Conservation (phyloP, 805 yeast genomes). For the Zygotorulaspora danielsina region DNA sequence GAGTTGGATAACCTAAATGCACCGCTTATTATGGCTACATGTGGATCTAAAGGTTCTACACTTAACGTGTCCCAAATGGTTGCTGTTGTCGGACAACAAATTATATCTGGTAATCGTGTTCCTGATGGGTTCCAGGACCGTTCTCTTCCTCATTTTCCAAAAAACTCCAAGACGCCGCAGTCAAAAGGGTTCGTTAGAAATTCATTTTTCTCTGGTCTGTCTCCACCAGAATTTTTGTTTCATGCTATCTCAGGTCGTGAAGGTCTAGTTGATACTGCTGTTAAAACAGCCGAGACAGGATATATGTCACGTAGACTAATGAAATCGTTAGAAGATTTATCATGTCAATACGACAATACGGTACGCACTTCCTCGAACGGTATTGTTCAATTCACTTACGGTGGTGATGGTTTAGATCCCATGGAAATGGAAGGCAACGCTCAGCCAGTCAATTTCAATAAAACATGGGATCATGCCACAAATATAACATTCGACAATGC, state of each 20-base stretch:
- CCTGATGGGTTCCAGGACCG: slow-evolving; percentile 99
- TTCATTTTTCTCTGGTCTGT: slow-evolving; percentile 87
- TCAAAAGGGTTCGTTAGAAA: slow-evolving; percentile 97
- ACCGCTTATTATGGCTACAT: slow-evolving; percentile 97
- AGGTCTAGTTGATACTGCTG: slow-evolving; percentile 99
- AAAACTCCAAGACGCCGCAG: slow-evolving; percentile 94
- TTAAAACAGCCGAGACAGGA: slow-evolving; percentile 98
- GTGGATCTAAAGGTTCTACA: slow-evolving; percentile 98
- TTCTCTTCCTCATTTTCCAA: slow-evolving; percentile 93
- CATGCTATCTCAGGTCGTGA: slow-evolving; percentile 99
- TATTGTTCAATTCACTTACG: slow-evolving; percentile 95
- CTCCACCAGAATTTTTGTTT: slow-evolving; percentile 95
- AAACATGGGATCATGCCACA: slow-evolving; percentile 92
- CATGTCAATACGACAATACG: slow-evolving; percentile 88
- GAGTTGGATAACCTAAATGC: slow-evolving; percentile 90
- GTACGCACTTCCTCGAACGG: slow-evolving; percentile 95
- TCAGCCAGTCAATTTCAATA: slow-evolving; percentile 83
- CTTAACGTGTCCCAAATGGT: slow-evolving; percentile 99
- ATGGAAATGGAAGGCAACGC: slow-evolving; percentile 99
- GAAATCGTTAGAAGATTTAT: slow-evolving; percentile 95
- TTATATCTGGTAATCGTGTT: slow-evolving; percentile 97
- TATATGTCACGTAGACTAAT: slow-evolving; percentile 96
- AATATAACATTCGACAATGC: slow-evolving; percentile 60
- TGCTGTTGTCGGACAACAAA: slow-evolving; percentile 99
- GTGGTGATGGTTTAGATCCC: slow-evolving; percentile 98